phyloP scores from a whole-genome alignment of 495 filamentous ascomycete genomes.

The Clohesyomyces aquaticus region DNA sequence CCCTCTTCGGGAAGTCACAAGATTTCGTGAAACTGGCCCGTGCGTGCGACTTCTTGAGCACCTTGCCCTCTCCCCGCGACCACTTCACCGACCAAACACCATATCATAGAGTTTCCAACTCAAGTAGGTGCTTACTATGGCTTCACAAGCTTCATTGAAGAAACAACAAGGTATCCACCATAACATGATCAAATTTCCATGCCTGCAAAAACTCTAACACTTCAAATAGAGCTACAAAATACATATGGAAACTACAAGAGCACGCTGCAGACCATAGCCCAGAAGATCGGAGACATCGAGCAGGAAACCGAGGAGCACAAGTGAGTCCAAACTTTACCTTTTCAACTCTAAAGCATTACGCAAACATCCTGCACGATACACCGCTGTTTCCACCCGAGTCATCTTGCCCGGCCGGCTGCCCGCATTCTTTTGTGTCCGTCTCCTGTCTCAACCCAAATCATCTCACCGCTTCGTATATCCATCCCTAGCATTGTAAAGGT shows the following conservation, averaged over 20 bases:
- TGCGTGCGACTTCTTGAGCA: slow-evolving; percentile 4
- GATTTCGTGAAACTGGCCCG: slow-evolving; percentile 31
- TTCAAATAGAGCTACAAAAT: slow-evolving; percentile 79
- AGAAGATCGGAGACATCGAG: slow-evolving; percentile 96
- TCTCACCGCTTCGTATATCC: slow-evolving; percentile 29
- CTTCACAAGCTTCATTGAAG: slow-evolving; percentile 38
- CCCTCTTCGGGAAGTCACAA: slow-evolving; percentile 25
- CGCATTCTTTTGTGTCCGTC: slow-evolving; percentile 19
- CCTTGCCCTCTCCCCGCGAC: background rate
- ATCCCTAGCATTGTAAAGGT: background rate
- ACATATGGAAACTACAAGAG: slow-evolving; percentile 97
- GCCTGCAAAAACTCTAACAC: background rate
- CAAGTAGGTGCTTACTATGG: slow-evolving; percentile 11
- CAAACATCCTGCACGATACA: slow-evolving; percentile 19
- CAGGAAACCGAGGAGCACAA: slow-evolving; percentile 98
- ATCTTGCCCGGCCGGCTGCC: too few relatives aligned
- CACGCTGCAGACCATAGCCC: slow-evolving; percentile 86
- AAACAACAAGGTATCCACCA: slow-evolving; percentile 70
- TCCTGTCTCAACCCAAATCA: too few relatives aligned
- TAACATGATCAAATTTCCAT: background rate
- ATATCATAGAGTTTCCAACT: background rate
- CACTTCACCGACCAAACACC: background rate
- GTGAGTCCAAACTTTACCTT: slow-evolving; percentile 55
- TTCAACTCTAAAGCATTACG: background rate
- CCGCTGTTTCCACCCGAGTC: slow-evolving; percentile 33